These are phyloP conservation scores for Pontederia crassipes DNA, from an alignment of 176 grass and related monocot genomes.

Conservation along the genomic window DNA sequence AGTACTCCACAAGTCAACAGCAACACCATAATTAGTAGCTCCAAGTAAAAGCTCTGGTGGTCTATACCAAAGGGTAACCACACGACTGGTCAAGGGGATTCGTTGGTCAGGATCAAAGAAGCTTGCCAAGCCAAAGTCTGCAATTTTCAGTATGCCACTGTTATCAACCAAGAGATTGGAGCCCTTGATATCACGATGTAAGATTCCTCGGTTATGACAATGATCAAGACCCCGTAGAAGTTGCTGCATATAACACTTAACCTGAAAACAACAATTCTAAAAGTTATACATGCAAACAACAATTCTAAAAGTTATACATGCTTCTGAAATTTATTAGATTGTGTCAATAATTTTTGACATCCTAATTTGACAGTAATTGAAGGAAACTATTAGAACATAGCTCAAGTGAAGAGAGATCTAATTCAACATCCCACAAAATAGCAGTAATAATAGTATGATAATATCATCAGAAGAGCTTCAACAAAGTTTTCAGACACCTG, in stretches of 20 bases:
- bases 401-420: too few relatives aligned
- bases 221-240: constrained; percentile 86
- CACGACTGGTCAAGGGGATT: constrained; percentile 90
- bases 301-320: too few relatives aligned
- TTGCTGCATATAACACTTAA: constrained; percentile 99
- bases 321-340: too few relatives aligned
- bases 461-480: too few relatives aligned
- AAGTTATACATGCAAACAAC: too few relatives aligned
- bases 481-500: constrained; percentile 42
- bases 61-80: constrained; percentile 98
- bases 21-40: constrained; percentile 84
- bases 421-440: too few relatives aligned
- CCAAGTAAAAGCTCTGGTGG: constrained; percentile 95
- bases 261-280: constrained; percentile 23
- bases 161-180: constrained; percentile 99
- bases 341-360: too few relatives aligned
- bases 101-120: constrained; percentile 85
- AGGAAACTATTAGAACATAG: too few relatives aligned
- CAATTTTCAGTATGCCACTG: constrained; percentile 84
- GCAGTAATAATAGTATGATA: too few relatives aligned
- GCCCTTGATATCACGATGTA: constrained; percentile 97
- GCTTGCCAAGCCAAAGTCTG: constrained; percentile 96
- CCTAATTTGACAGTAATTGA: too few relatives aligned
- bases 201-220: constrained; percentile 78
- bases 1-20: constrained; percentile 96